Percentiles rank a stretch among this genome's conserved stretches.
Conservation (phyloP, 148 eudicot species). For the Chenopodium berlandieri region DNA sequence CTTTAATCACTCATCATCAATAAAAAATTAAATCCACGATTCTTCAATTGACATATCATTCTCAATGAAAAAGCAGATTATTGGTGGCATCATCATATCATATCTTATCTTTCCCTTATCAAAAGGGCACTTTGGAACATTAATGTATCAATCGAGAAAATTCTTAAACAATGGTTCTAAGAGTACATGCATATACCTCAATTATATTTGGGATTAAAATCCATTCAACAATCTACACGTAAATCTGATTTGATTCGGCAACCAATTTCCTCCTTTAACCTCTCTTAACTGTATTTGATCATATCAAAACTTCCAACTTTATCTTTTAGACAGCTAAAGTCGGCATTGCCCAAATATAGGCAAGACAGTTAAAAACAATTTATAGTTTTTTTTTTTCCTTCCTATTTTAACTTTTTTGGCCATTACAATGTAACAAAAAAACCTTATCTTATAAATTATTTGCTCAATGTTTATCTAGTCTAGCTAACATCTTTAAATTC, state of each 20-base stretch:
- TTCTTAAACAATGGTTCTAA: background rate
- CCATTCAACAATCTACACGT: background rate
- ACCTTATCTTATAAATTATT: conserved; percentile 9
- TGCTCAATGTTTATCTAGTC: conserved; percentile 2
- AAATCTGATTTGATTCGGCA: background rate
- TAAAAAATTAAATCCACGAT: background rate
- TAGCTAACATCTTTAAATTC: no score
- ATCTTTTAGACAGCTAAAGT: background rate
- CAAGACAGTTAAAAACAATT: background rate
- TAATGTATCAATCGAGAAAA: background rate
- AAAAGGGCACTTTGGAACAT: conserved; percentile 16
- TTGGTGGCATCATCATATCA: conserved; percentile 18
- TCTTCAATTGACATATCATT: conserved; percentile 1
- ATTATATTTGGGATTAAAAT: background rate
- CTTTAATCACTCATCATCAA: no score
- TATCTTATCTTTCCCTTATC: conserved; percentile 22
- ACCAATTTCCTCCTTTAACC: conserved; percentile 3
- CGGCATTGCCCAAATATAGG: conserved; percentile 3
- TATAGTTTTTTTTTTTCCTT: background rate
- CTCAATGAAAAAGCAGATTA: background rate
- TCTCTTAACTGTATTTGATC: conserved; percentile 16
- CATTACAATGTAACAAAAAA: background rate
- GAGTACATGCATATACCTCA: conserved; percentile 4
- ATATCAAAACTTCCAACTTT: background rate
- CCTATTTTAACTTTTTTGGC: background rate